These are phyloP conservation scores for Elsinoe fawcettii DNA, from an alignment of 2,329 filamentous ascomycete species.

Conservation along the genomic window DNA sequence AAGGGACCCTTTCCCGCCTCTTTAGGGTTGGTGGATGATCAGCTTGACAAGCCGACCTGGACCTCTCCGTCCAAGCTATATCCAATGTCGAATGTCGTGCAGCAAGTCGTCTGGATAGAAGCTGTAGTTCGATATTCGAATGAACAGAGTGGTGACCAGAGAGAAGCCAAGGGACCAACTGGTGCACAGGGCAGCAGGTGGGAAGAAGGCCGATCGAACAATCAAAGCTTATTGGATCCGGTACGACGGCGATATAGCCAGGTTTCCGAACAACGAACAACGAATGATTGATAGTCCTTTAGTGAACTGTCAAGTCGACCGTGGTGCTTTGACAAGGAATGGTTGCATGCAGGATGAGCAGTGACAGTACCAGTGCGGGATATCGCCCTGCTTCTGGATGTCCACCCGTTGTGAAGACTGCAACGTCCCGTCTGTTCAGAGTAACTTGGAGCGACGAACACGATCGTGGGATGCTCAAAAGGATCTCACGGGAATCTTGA, in stretches of 20 bases:
- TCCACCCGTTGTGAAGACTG: background rate
- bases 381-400: slow-evolving; percentile 13
- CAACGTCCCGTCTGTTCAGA: background rate
- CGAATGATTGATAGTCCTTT: background rate
- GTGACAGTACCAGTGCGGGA: background rate
- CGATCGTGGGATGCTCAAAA: background rate
- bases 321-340: background rate
- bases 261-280: slow-evolving; percentile 7
- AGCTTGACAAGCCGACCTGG: background rate
- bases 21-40: slow-evolving; percentile 1
- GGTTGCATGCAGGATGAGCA: background rate
- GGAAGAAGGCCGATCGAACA: slow-evolving; percentile 7
- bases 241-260: slow-evolving; percentile 14
- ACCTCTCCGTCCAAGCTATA: background rate
- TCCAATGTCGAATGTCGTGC: background rate
- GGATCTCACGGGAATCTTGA: background rate
- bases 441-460: background rate
- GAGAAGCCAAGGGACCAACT: slow-evolving; percentile 2
- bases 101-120: background rate
- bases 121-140: background rate
- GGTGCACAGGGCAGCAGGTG: slow-evolving; percentile 8
- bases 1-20: background rate
- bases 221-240: slow-evolving; percentile 14
- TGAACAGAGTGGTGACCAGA: background rate
- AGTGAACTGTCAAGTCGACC: background rate